These are phyloP conservation scores for Isoetes taiwanensis DNA, from an alignment of 75 land plant genomes.

Conservation along the genomic window DNA sequence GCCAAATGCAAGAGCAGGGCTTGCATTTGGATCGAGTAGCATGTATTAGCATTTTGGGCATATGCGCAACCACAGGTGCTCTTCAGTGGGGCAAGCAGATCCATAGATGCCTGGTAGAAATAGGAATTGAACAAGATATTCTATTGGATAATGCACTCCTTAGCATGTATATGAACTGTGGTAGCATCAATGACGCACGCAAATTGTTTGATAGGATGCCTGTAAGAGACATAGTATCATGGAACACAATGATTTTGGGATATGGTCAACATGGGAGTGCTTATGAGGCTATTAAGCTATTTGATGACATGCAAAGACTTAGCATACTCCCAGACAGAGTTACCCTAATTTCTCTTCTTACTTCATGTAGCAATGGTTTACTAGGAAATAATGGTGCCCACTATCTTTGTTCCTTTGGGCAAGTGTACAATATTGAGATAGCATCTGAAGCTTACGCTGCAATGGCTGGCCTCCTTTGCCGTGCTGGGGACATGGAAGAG, in stretches of 20 bases:
- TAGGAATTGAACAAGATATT: slow-evolving; percentile 9
- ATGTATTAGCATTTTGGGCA: slow-evolving; percentile 9
- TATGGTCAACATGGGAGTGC: slow-evolving; percentile 32
- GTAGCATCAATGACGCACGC: slow-evolving; percentile 22
- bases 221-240: slow-evolving; percentile 47
- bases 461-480: too few relatives aligned
- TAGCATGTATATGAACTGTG: slow-evolving; percentile 37
- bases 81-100: slow-evolving; percentile 8
- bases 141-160: slow-evolving; percentile 31
- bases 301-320: slow-evolving; percentile 35
- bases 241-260: slow-evolving; percentile 44
- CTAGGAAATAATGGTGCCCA: too few relatives aligned
- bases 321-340: slow-evolving; percentile 31
- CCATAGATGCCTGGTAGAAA: not conserved
- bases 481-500: too few relatives aligned
- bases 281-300: slow-evolving; percentile 22
- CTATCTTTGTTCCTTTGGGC: too few relatives aligned
- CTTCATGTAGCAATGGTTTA: slow-evolving; percentile 11
- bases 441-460: too few relatives aligned
- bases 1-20: slow-evolving; percentile 32
- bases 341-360: slow-evolving; percentile 30
- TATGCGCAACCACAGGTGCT: slow-evolving; percentile 11
- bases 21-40: slow-evolving; percentile 14
- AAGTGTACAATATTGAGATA: too few relatives aligned
- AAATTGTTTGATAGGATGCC: slow-evolving; percentile 36